These are phyloP conservation scores for Candida berthetii DNA, from an alignment of 805 yeast genomes.

Conservation along the genomic window DNA sequence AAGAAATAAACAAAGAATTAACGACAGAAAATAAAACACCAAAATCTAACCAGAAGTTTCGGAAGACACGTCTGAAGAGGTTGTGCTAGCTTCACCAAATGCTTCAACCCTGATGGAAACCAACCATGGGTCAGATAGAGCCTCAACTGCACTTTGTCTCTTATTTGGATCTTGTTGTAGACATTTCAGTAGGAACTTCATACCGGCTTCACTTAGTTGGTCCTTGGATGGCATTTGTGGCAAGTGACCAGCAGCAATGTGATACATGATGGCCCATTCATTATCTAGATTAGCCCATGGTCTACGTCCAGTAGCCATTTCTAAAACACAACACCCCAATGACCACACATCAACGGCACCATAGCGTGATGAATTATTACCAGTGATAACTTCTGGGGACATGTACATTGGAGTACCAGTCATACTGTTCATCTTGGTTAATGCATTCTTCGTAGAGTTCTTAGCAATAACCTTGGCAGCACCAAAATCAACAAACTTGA, in stretches of 20 bases:
- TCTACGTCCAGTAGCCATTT: conserved; percentile 93
- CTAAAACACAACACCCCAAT: conserved; percentile 89
- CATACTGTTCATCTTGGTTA: conserved; percentile 27
- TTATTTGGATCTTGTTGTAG: conserved; percentile 76
- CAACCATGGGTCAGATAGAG: conserved; percentile 88
- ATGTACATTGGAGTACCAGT: conserved; percentile 98
- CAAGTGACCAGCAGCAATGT: conserved; percentile 89
- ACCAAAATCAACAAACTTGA: conserved; percentile 95
- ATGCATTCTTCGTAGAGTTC: conserved; percentile 37
- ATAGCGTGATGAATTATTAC: conserved; percentile 36
- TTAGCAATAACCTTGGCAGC: conserved; percentile 88
- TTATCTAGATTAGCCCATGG: conserved; percentile 97
- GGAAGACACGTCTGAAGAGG: conserved; percentile 9
- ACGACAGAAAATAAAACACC: too few relatives aligned
- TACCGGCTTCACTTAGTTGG: conserved; percentile 73
- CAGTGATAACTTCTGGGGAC: conserved; percentile 96
- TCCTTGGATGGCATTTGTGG: conserved; percentile 80
- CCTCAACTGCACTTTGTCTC: conserved; percentile 79
- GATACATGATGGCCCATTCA: conserved; percentile 98
- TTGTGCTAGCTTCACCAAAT: conserved; percentile 38
- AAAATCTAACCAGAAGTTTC: background rate
- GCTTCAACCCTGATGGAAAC: conserved; percentile 64
- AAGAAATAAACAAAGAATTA: background rate
- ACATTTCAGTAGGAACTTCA: conserved; percentile 64
- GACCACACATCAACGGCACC: conserved; percentile 85